Evolutionary conservation across 768 basidiomycete species (phyloP).

Genomic region (Trametes cinnabarina): DNA sequence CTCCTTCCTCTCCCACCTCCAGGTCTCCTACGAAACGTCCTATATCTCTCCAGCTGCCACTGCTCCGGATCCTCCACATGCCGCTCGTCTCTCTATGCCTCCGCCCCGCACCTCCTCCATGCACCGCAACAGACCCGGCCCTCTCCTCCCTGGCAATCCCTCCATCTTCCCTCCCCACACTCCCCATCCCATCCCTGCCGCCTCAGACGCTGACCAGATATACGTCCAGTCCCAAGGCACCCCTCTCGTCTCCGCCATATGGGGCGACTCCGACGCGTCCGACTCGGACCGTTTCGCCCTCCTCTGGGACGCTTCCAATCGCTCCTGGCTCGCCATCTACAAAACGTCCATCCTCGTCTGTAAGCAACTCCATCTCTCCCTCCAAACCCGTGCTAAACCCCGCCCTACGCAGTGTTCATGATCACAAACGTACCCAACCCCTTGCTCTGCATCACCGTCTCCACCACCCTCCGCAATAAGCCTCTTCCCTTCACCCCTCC

Average conservation of each 20-base stretch:
- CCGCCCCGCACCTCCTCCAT: conserved; percentile 52
- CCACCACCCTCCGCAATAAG: conserved; percentile 84
- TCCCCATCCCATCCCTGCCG: conserved; percentile 78
- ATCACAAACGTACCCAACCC: conserved; percentile 69
- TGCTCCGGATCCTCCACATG: conserved; percentile 29
- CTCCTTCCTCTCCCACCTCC: conserved; percentile 63
- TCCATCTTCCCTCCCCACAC: conserved; percentile 80
- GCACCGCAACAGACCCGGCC: conserved; percentile 34
- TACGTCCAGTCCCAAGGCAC: conserved; percentile 82
- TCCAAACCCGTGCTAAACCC: too few species aligned
- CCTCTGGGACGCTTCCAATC: conserved; percentile 58
- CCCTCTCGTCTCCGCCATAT: conserved; percentile 63
- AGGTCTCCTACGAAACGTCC: conserved; percentile 78
- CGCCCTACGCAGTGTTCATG: conserved; percentile 57
- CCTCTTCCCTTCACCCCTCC: conserved; percentile 49
- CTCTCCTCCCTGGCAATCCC: conserved; percentile 39
- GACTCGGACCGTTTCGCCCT: conserved; percentile 57
- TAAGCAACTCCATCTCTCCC: too few species aligned
- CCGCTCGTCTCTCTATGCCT: conserved; percentile 37
- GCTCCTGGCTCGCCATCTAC: conserved; percentile 80
- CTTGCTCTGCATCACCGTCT: conserved; percentile 78
- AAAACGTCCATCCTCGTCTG: conserved; percentile 74
- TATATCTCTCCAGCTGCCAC: conserved; percentile 60
- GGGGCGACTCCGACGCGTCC: conserved; percentile 55
- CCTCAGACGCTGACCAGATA: conserved; percentile 67